Percentiles rank a stretch among this genome's conserved stretches.
These are phyloP conservation scores for Penicillium sp. DNA, from an alignment of 2,329 filamentous ascomycete species.

Conservation along the genomic window DNA sequence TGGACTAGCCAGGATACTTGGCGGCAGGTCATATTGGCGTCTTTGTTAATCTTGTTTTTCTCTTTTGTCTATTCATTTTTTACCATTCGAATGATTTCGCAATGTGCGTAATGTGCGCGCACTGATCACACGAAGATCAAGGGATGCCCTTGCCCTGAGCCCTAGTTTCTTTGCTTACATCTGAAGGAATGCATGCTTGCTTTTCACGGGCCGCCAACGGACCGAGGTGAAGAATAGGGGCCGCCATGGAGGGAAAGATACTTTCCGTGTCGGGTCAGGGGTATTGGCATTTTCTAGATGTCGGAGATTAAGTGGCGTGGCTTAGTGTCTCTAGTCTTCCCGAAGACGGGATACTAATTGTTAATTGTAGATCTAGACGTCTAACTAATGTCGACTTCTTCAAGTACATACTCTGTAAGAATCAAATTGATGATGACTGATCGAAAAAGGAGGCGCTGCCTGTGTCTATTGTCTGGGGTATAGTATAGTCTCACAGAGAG, in stretches of 20 bases:
- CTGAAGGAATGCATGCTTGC: not conserved
- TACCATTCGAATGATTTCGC: not conserved
- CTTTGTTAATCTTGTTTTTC: too few relatives aligned
- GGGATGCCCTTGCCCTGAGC: conserved; percentile 30
- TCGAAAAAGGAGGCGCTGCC: not conserved
- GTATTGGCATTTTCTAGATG: not conserved
- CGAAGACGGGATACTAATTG: not conserved
- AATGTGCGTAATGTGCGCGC: conserved; percentile 19
- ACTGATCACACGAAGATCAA: conserved; percentile 27
- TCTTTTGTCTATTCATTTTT: not conserved
- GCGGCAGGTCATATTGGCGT: too few relatives aligned
- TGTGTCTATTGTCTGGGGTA: conserved; percentile 4
- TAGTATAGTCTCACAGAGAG: conserved; percentile 3
- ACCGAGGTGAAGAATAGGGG: not conserved
- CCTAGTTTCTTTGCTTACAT: conserved; percentile 16
- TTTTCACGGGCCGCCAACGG: not conserved
- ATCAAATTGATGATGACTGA: not conserved
- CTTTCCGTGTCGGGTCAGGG: conserved; percentile 1
- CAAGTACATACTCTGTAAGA: not conserved
- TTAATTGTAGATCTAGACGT: not conserved
- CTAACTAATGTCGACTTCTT: not conserved
- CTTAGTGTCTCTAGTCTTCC: not conserved
- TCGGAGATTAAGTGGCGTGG: conserved; percentile 5
- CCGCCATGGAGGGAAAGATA: not conserved
- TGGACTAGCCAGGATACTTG: not conserved